Base-by-base conservation (phyloP, 805 yeast genomes). In the Wickerhamomyces hampshirensis region DNA sequence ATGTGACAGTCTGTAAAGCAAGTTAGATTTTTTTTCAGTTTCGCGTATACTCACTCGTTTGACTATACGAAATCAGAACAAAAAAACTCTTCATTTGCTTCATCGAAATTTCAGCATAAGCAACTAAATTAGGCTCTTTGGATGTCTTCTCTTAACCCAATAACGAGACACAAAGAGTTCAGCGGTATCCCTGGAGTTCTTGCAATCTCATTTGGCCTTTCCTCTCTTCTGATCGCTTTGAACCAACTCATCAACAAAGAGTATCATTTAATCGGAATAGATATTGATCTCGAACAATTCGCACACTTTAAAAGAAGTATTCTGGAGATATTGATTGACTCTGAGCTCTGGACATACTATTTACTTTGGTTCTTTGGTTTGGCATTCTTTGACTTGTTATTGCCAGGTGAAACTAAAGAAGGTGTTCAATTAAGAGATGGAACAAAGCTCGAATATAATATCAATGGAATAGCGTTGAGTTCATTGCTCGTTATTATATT, bases 361-460 rank as follows among this genome's bases (percentile, higher is more conserved):
- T 46, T 75, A 6, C 42, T 61, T 2, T 91, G 98, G 98, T 82
- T 87, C 50, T 66, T 68, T 38, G 69, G 68, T 0, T 66, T 93
- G 35, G 80, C 77, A 5, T 40, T 72, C 0, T 62, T 86, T 29
- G 96, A 86, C 56, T 50, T 72, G 11, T 49, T 80, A 4, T 62
- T 84, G 23, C 89, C 91, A 10, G 95, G 91, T 1, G 70, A 64
- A 39, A 59, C 55, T 17, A 61, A 76, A 48, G 55, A 72, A 23
- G 98, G 98, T 18, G 76, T 80, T 9, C 60, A 56, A 38, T 63
- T 91, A 39, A 71, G 97, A 51, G 95, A 88, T 57, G 93, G 93
- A 3, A 69, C 84, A 1, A 59, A 60, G 33, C 68, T 91, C 42
- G 54, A 58, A 14, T 91, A 91, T 63, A 80, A 83, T 53, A 84